Conservation (phyloP, 106 monocot species). For the Acorus gramineus region DNA sequence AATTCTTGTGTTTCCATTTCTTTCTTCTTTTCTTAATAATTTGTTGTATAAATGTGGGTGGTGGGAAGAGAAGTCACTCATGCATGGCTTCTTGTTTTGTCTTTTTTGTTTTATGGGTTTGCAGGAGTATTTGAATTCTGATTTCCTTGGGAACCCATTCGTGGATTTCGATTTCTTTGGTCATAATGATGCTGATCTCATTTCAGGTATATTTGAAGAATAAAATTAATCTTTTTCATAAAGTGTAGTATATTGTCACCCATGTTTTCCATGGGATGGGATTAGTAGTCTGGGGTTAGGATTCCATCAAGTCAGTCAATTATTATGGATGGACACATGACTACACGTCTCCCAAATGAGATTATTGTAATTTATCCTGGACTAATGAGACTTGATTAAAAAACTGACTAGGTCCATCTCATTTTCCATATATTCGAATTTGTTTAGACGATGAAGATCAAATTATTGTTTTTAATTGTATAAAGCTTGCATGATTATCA, state of each 20-base stretch:
- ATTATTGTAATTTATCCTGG: too few relatives aligned
- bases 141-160: conserved; percentile 10
- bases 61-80: not conserved
- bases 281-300: too few relatives aligned
- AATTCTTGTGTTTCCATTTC: not conserved
- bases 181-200: not conserved
- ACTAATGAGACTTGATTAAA: too few relatives aligned
- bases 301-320: too few relatives aligned
- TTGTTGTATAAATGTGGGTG: not conserved
- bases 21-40: not conserved
- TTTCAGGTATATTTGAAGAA: not conserved
- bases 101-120: not conserved
- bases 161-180: conserved; percentile 5
- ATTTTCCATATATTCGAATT: too few relatives aligned
- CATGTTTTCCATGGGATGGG: not conserved
- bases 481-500: too few relatives aligned
- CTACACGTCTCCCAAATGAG: too few relatives aligned
- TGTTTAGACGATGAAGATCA: too few relatives aligned
- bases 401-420: too few relatives aligned
- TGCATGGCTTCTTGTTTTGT: not conserved
- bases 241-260: not conserved
- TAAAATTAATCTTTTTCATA: not conserved
- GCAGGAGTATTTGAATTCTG: conserved; percentile 66
- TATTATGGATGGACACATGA: too few relatives aligned
- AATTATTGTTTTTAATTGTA: too few relatives aligned